These are phyloP conservation scores for Pugionium cornutum DNA, from an alignment of 345 rosid genomes.

Conservation along the genomic window DNA sequence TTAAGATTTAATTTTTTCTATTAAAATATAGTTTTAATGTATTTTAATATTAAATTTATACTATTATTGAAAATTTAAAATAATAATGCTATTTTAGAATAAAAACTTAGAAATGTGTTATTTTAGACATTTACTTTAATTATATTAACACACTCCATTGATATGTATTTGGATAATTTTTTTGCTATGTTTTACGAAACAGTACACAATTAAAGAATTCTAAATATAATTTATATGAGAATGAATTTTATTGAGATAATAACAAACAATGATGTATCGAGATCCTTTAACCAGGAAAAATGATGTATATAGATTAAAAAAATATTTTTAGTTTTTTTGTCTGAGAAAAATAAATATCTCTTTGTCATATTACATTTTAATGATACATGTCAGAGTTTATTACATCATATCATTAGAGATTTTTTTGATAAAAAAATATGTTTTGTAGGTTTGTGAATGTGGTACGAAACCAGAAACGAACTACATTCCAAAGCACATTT, in stretches of 20 bases:
- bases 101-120: too few species aligned
- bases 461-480: conserved; percentile 26
- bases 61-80: too few species aligned
- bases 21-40: too few species aligned
- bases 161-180: not conserved
- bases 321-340: not conserved
- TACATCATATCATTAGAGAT: conserved; percentile 28
- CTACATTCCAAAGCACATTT: conserved; percentile 37
- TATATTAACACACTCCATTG: not conserved
- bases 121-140: too few species aligned
- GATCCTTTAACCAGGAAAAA: too few species aligned
- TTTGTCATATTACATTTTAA: conserved; percentile 18
- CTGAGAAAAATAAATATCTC: conserved; percentile 10
- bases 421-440: not conserved
- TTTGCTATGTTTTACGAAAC: too few species aligned
- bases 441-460: conserved; percentile 27
- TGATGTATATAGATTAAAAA: not conserved
- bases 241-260: not conserved
- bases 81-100: too few species aligned
- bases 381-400: conserved; percentile 22
- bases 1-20: too few species aligned
- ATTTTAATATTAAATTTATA: too few species aligned
- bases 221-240: not conserved
- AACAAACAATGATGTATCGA: too few species aligned
- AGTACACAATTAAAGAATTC: too few species aligned